Base-by-base conservation (phyloP, 225 moss, liverwort and hornwort species). In the Asterella californica region DNA sequence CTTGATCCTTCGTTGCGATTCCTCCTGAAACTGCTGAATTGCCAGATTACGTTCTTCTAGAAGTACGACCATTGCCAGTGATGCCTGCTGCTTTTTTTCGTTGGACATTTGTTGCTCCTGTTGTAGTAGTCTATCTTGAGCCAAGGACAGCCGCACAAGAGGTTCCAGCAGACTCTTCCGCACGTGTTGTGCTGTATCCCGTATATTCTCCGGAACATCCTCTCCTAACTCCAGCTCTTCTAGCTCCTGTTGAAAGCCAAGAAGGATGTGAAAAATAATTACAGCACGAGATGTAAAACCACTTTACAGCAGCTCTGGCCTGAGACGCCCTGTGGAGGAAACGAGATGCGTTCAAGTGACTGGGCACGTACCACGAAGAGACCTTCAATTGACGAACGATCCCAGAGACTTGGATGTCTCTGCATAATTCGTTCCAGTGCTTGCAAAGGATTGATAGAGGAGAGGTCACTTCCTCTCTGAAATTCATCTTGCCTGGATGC, bases 31-130 rank as follows among this genome's bases (percentile, higher is more conserved):
- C 29, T 73, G 79, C 71, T 69, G 87, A 38, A 83, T 73, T 27
- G 84, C 84, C 79, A 65, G 70, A 75, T 83, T 82, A 8, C 84
- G 76, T 57, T 87, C 87, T 38, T 79, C 84, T 62, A 76, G 67
- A 11, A 87, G 76, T 18, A 77, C 48, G 50, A 79, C 53, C 70
- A 87, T 55, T 5, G 76, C 84, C 15, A 74, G 63, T 42, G 76
- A 70, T 29, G 83, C 75, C 45, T 72, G 29, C 38, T 59, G 75
- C 60, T 76, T 75, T 17, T 65, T 72, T 25, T 79, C 66, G 5
- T 22, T 37, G 1, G 49, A 67, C 34, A 74, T 76, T 61, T 76
- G 69, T 25, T 71, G 73, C 55, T 83, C 83, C 62, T 69, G 45
- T 37, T 77, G 70, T 52, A 79, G 24, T 33, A 75, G 22, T 29